Conservation (phyloP, 805 yeast genomes). For the Candida argentea region DNA sequence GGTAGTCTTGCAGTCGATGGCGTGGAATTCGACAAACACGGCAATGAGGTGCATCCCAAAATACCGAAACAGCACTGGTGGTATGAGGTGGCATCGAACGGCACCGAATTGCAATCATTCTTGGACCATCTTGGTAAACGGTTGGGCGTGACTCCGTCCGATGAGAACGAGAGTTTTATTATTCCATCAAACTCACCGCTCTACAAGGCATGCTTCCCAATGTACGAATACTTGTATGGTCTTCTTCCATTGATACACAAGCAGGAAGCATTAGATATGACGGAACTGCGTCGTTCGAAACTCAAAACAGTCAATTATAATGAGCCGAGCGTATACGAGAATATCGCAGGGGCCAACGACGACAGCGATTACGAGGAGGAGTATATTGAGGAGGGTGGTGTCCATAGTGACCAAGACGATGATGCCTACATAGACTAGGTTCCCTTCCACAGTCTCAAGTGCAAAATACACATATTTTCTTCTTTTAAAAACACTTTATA, state of each 20-base stretch:
- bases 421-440: constrained; percentile 9
- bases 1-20: constrained; percentile 20
- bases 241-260: constrained; percentile 18
- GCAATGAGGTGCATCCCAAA: constrained; percentile 15
- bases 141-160: constrained; percentile 9
- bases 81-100: constrained; percentile 28
- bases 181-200: constrained; percentile 9
- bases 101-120: constrained; percentile 18
- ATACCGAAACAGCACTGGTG: constrained; percentile 10
- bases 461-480: too few species aligned
- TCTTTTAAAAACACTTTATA: too few species aligned
- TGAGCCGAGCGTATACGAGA: constrained; percentile 4
- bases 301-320: constrained; percentile 3
- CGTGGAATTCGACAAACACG: constrained; percentile 23
- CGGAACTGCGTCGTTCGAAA: constrained; percentile 2
- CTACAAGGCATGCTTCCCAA: constrained; percentile 17
- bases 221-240: constrained; percentile 20
- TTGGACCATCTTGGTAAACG: constrained; percentile 12
- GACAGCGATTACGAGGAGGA: constrained; percentile 14
- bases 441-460: too few species aligned
- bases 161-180: constrained; percentile 1
- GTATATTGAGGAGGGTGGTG: constrained; percentile 1
- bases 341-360: constrained; percentile 8
- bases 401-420: constrained; percentile 11
- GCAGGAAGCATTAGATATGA: constrained; percentile 12